Evolutionary conservation across 495 filamentous ascomycete genomes (phyloP).

Genomic region (Elasticomyces elasticus): DNA sequence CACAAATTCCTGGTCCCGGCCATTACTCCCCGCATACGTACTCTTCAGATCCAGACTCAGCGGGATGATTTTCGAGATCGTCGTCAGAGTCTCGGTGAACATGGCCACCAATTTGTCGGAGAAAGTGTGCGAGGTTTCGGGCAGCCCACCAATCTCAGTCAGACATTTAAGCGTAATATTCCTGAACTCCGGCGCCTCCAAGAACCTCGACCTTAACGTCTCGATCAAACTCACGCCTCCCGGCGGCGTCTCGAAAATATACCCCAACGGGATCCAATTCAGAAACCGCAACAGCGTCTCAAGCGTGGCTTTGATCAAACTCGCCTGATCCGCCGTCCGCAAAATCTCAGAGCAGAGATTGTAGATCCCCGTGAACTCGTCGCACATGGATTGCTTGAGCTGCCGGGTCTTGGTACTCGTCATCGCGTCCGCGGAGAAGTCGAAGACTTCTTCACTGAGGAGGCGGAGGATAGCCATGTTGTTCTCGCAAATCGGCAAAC

Average conservation of each 20-base stretch:
- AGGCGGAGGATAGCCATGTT: constrained; percentile 98
- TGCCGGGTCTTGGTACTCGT: constrained; percentile 92
- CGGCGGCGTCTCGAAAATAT: constrained; percentile 86
- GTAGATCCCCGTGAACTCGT: constrained; percentile 95
- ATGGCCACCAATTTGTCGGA: constrained; percentile 90
- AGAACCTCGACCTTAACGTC: constrained; percentile 78
- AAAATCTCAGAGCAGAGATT: constrained; percentile 91
- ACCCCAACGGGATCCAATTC: constrained; percentile 97
- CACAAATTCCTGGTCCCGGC: constrained; percentile 92
- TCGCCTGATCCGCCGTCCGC: constrained; percentile 75
- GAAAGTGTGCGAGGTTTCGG: constrained; percentile 70
- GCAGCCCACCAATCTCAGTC: constrained; percentile 90
- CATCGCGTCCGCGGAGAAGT: constrained; percentile 98
- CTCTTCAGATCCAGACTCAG: constrained; percentile 77
- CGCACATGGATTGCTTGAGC: constrained; percentile 94
- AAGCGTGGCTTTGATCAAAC: constrained; percentile 82
- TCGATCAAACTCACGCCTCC: constrained; percentile 59
- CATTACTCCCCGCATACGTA: constrained; percentile 82
- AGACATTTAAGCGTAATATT: constrained; percentile 95
- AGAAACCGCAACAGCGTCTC: constrained; percentile 91
- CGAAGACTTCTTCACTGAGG: constrained; percentile 95
- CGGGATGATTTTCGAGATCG: constrained; percentile 83
- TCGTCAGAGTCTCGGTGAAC: constrained; percentile 90
- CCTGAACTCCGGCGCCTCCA: constrained; percentile 84
- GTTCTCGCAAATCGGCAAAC: constrained; percentile 95